Conservation (phyloP, 2,329 filamentous ascomycete species). For the Rhynchosporium agropyri region DNA sequence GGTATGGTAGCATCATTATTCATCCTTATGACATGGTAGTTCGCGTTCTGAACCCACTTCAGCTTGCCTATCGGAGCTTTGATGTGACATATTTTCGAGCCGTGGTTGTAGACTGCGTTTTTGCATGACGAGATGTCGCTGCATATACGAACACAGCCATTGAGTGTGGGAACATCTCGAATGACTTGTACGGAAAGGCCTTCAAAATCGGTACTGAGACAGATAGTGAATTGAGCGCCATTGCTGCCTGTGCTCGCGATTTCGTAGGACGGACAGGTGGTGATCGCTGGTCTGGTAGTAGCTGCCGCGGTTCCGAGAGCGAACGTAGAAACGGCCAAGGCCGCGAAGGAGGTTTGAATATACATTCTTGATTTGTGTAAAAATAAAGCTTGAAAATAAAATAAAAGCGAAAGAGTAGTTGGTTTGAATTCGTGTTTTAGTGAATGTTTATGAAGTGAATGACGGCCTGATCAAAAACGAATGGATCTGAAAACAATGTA, state of each 20-base stretch:
- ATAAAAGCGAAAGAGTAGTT: neutral
- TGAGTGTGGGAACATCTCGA: neutral
- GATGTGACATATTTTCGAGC: neutral
- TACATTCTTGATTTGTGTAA: conserved; percentile 1
- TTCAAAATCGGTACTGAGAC: conserved; percentile 1
- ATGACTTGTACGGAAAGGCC: neutral
- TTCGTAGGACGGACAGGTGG: neutral
- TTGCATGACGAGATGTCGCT: neutral
- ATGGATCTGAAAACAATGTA: neutral
- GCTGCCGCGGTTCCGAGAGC: neutral
- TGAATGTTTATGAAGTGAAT: neutral
- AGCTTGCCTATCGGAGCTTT: neutral
- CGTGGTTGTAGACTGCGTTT: conserved; percentile 10
- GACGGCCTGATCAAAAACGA: neutral
- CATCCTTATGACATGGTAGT: conserved; percentile 4
- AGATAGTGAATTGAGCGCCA: neutral
- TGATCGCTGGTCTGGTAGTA: neutral
- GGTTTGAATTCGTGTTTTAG: neutral
- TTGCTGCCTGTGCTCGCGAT: neutral
- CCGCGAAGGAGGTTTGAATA: neutral
- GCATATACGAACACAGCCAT: neutral
- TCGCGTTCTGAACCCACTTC: neutral
- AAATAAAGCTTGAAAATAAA: neutral
- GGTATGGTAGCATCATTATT: neutral
- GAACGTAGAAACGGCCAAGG: neutral